Base-by-base conservation (phyloP, 2,329 filamentous ascomycete species). In the Xenoacremonium recifei region DNA sequence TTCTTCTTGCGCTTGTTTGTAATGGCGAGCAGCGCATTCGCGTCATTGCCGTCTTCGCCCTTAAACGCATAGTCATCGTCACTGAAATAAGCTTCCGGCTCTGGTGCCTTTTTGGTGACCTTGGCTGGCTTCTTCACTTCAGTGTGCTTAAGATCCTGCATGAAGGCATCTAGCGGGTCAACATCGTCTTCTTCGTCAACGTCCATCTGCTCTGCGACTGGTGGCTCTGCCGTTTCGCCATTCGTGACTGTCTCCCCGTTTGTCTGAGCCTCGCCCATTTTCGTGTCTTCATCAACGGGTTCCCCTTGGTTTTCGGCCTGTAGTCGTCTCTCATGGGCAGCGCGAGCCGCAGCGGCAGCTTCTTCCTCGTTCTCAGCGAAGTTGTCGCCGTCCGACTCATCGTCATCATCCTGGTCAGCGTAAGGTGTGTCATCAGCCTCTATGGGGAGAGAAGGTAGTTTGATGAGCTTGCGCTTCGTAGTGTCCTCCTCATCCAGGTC, bases 101-200 rank as follows among this genome's bases (percentile, higher is more conserved):
- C 83, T 41, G 84, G 81, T 33, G 73, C 63, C 53, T 78, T 78
- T 48, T 75, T 75, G 35, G 71, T 71, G 21, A 68, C 71, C 17
- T 56, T 47, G 2, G 55, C 37, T n/a, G 61, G 56, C 37, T 64
- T 64, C 39, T 66, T 70, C 48, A 77, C 64, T 41, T 80, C 76
- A 3, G 86, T 66, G 29, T 76, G 65, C 40, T 77, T 73, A 13
- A 82, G 73, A 47, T 78, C 80, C 39, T 83, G 85, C 93, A 99
- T 99, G 70, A 95, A 99, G n/a, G 90, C 92, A 69, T 99, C 93
- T 27, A 99, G 73, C 6, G 93, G 89, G 63, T 99, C 93, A 25
- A 93, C 69, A 34, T 90, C 88, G 40, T 89, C 84, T 42, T 82
- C 40, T 15, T 34, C 32, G 51, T 82, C 80, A 45, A 80, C 67